Conservation (phyloP, 2,329 filamentous ascomycete species). For the Arthrinium phaeospermum region DNA sequence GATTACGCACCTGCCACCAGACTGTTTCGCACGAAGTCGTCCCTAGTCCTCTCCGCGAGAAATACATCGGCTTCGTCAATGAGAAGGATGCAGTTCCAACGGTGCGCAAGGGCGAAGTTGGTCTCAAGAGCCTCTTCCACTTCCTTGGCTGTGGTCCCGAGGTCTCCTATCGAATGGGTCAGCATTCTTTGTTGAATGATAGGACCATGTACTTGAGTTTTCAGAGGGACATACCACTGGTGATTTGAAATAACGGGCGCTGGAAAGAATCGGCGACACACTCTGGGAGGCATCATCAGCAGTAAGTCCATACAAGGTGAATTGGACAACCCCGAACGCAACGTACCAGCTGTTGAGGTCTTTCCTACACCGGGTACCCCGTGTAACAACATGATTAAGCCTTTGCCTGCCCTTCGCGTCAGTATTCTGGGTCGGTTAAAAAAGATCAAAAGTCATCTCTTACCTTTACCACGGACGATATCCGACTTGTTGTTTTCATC, state of each 20-base stretch:
- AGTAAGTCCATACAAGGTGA: not conserved
- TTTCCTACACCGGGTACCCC: not conserved
- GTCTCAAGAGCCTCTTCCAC: not conserved
- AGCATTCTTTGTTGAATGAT: too few species aligned
- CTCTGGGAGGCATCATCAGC: not conserved
- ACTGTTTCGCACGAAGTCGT: not conserved
- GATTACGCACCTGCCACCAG: not conserved
- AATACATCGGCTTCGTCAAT: constrained; percentile 14
- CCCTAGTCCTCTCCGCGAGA: not conserved
- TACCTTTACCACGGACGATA: not conserved
- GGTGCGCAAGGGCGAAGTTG: not conserved
- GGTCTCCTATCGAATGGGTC: constrained; percentile 3
- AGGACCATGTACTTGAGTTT: not conserved
- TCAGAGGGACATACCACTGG: not conserved
- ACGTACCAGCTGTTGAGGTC: not conserved
- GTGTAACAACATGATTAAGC: constrained; percentile 1
- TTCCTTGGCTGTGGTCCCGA: constrained; percentile 7
- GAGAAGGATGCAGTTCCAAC: constrained; percentile 17
- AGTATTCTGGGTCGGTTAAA: not conserved
- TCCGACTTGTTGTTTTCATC: not conserved
- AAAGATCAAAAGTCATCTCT: not conserved
- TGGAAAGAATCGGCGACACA: not conserved
- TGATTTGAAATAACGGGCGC: not conserved
- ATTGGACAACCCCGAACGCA: too few species aligned
- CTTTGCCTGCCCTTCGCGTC: not conserved